Evolutionary conservation across 23 red algal species (phyloP).

Genomic region (Pyropia yezoensis): DNA sequence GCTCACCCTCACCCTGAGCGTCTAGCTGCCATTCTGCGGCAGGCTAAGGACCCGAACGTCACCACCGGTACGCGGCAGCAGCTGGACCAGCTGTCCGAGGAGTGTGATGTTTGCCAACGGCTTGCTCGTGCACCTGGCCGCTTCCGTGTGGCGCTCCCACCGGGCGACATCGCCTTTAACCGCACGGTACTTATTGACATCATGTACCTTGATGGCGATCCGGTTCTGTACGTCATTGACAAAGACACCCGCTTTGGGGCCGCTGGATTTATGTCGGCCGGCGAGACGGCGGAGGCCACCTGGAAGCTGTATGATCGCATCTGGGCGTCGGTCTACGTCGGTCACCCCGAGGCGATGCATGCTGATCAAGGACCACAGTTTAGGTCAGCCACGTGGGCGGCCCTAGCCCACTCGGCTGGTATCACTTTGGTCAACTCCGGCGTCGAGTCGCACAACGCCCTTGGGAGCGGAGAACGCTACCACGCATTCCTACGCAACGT

Average conservation of each 20-base stretch:
- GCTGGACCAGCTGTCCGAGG: neutral
- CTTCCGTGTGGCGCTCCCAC: neutral
- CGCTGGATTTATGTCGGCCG: neutral
- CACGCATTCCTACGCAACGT: slow-evolving; percentile 18
- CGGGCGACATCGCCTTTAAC: neutral
- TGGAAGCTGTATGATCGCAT: slow-evolving; percentile 1
- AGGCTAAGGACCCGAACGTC: neutral
- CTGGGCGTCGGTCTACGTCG: slow-evolving; percentile 3
- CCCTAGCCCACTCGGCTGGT: neutral
- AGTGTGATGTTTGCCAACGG: slow-evolving; percentile 5
- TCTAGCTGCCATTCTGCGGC: neutral
- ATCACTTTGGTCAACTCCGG: neutral
- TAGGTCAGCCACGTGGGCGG: neutral
- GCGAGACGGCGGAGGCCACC: neutral
- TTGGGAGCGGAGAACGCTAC: too few species aligned
- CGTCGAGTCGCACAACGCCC: slow-evolving; percentile 8
- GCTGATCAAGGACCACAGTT: slow-evolving; percentile 11
- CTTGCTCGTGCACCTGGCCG: neutral
- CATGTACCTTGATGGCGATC: slow-evolving; percentile 2
- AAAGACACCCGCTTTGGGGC: neutral
- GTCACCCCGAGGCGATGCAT: neutral
- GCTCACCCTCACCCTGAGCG: neutral
- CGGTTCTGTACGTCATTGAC: neutral
- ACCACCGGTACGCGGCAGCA: slow-evolving; percentile 6
- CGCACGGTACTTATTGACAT: neutral